Base-by-base conservation (phyloP, 352 stramenopile genomes). In the Globisporangium cystogenes region DNA sequence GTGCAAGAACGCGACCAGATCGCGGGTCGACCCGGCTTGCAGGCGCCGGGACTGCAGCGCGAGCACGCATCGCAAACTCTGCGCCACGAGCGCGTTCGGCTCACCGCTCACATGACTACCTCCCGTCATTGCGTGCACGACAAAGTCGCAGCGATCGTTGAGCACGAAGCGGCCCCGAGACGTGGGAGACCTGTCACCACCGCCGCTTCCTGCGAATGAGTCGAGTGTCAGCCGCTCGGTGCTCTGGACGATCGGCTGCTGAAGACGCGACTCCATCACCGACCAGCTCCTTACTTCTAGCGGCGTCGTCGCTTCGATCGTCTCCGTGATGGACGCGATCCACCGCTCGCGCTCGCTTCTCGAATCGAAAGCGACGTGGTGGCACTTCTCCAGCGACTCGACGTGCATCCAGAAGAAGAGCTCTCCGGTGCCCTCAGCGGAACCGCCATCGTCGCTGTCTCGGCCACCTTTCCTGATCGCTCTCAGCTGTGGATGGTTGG, bases 321-420 rank as follows among this genome's bases (percentile, higher is more conserved):
- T 58, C 7, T 43, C 47, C 1, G 24, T 44, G 21, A 86, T 53
- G 4, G 51, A 41, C 6, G 51, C 21, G 12, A 55, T 48, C 75
- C 75, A 83, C 7, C 64, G 64, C 11, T 62, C 39, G 6, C 67
- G 74, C 42, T 81, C 70, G 27, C 63, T 48, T 7, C 21, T 24
- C 1, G 55, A 68, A 0, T 60, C 63, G 33, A 87, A 83, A 7
- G 70, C 74, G 7, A 87, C 21, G 51, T 82, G 71, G 29, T 83
- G 68, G 23, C 71, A 79, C 21, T 67, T 74, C 39, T 59, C 62
- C 20, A 85, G 53, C 10, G 59, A 58, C 20, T 59, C 71, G 7
- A 85, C 48, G 11, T 73, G 62, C 36, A 87, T 40, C 76, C 75
- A n/a, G n/a, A n/a, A 87, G 37, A 67, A 72, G n/a, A 87, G 43